A percentile compares a stretch with the other conserved stretches of the same genome.
Conservation (phyloP, 768 basidiomycete genomes). For the Termitomyces sp. region DNA sequence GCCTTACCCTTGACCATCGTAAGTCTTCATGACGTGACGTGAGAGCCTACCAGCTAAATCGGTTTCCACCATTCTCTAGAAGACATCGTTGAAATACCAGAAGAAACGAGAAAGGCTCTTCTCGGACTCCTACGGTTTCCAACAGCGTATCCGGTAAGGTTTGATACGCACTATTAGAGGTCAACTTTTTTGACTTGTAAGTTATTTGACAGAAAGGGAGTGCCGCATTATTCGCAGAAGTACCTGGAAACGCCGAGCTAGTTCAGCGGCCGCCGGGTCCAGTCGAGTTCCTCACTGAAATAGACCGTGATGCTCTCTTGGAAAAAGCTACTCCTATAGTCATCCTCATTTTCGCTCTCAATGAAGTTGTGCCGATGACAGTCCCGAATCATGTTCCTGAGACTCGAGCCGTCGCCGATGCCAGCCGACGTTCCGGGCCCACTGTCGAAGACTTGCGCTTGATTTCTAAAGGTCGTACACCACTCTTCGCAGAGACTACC, state of each 20-base stretch:
- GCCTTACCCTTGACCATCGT: conserved; percentile 34
- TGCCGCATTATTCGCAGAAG: background rate
- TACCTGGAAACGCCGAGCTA: background rate
- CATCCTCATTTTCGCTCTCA: conserved; percentile 46
- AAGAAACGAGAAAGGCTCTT: conserved; percentile 33
- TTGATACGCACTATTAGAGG: background rate
- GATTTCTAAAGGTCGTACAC: conserved; percentile 36
- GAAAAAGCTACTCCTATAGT: conserved; percentile 39
- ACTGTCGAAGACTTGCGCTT: conserved; percentile 47
- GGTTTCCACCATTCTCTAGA: conserved; percentile 16
- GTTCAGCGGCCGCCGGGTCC: background rate
- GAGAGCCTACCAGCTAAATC: background rate
- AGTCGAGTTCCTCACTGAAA: conserved; percentile 1
- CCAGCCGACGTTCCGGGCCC: conserved; percentile 41
- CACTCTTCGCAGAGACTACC: conserved; percentile 42
- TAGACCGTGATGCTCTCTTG: conserved; percentile 21
- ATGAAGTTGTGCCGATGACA: conserved; percentile 36
- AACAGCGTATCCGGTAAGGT: conserved; percentile 16
- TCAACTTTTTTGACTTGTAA: background rate
- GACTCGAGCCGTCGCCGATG: conserved; percentile 38
- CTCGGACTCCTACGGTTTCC: conserved; percentile 36
- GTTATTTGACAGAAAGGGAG: background rate
- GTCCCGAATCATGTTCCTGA: conserved; percentile 47
- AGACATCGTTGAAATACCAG: conserved; percentile 29
- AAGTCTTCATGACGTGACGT: conserved; percentile 13